Evolutionary conservation across 345 rosid genomes (phyloP), one percentile per base, ranked within the genome.

Genomic region (Draba incana): DNA sequence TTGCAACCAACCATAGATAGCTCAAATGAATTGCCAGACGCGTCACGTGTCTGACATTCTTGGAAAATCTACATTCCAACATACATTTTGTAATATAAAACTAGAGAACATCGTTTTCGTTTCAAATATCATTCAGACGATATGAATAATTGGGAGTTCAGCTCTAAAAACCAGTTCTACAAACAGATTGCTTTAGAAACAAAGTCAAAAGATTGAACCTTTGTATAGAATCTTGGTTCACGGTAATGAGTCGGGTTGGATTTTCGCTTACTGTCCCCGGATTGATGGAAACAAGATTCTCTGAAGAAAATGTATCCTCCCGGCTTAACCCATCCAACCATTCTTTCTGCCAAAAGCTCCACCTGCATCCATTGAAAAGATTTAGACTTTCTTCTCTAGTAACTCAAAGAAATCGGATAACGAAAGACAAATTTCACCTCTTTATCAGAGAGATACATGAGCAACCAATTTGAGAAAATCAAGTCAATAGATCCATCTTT

Each of bases 281-380:
- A 91, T 76, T 88, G 98, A 78, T 92, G 90, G 78, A 94, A 92
- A 75, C 99, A 94, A 57, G 98, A 86, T 76, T 94, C 99, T 77
- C 97, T 82, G 71, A 94, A 91, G 86, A 92, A 92, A 70, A 92
- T 89, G 74, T 69, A 77, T 2, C 99, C 98, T 10, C 95, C 97
- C 27, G 80, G 82, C 81, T 88, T 92, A n/a, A 94, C 68, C 99
- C 96, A 94, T 71, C 80, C 81, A 30, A 85, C 57, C 93, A 92
- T 87, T 77, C 81, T 86, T 68, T 80, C 81, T 23, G 87, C 96
- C 75, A 94, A 71, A 50, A 74, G 72, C 80, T 81, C 90, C 47
- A 92, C 96, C 98, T 94, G 74, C 11, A 68, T 20, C 53, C 52
- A 61, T 67, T 8, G 25, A 2, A 51, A 33, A 46, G 64, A 54